Evolutionary conservation across 1,284 basidiomycete species (phyloP).

Genomic region (Xerocomus nothofagi): DNA sequence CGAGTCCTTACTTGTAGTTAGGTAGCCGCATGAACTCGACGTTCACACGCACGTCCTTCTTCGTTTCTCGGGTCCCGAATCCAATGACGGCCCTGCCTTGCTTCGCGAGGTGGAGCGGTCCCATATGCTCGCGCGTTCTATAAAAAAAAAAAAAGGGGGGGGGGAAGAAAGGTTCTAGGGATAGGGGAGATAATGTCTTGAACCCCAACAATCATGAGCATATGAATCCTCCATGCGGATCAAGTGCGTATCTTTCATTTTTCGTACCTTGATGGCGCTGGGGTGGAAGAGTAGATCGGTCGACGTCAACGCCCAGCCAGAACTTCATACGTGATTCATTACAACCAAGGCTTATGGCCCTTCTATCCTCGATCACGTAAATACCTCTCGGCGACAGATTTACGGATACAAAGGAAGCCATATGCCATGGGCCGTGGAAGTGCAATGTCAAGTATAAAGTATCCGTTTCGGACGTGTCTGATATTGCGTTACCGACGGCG

Average conservation of each 20-base stretch:
- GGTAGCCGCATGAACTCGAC: background rate
- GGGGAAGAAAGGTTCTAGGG: too few species aligned
- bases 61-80: background rate
- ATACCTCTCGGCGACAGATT: conserved; percentile 4
- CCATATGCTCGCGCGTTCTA: too few species aligned
- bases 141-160: too few species aligned
- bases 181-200: too few species aligned
- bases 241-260: too few species aligned
- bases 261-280: too few species aligned
- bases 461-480: background rate
- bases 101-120: too few species aligned
- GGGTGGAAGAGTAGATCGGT: too few species aligned
- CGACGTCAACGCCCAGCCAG: too few species aligned
- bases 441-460: background rate
- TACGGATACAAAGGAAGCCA: background rate
- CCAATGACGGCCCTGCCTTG: background rate
- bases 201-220: too few species aligned
- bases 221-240: too few species aligned
- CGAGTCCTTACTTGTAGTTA: background rate
- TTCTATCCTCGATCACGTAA: conserved; percentile 4
- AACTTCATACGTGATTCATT: too few species aligned
- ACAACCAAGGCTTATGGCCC: background rate
- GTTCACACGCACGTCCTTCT: background rate
- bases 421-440: background rate
- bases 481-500: background rate